Conservation (phyloP, 345 rosid genomes). For the Triadica sebifera region DNA sequence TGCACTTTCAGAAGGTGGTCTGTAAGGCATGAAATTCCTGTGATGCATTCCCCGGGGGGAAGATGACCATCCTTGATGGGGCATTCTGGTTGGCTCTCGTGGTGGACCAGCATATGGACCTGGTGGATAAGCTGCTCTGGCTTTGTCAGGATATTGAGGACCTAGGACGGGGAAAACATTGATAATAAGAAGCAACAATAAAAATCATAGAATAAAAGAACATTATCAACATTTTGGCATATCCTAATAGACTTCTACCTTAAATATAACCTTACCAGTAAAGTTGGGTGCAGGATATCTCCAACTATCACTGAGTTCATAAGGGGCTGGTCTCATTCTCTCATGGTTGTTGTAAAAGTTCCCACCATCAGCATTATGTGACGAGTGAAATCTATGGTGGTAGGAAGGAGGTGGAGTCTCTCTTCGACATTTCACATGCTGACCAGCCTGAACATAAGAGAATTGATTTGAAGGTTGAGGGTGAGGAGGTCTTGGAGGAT, state of each 20-base stretch:
- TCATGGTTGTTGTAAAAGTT: conserved; percentile 59
- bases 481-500: conserved; percentile 62
- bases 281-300: conserved; percentile 53
- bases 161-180: conserved; percentile 34
- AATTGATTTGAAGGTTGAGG: conserved; percentile 65
- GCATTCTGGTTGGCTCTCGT: conserved; percentile 51
- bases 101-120: conserved; percentile 54
- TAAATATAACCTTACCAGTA: conserved; percentile 46
- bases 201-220: not conserved
- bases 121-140: conserved; percentile 43
- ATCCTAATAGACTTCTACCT: not conserved
- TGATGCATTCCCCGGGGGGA: conserved; percentile 60
- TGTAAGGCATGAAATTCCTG: conserved; percentile 49
- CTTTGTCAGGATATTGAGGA: conserved; percentile 55
- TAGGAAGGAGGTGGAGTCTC: conserved; percentile 59
- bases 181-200: conserved; percentile 6
- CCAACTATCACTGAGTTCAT: conserved; percentile 62
- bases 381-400: conserved; percentile 47
- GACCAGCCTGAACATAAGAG: conserved; percentile 55
- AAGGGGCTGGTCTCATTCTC: conserved; percentile 63
- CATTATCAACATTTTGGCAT: not conserved
- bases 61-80: conserved; percentile 59
- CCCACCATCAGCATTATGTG: conserved; percentile 47
- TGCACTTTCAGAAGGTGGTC: conserved; percentile 60
- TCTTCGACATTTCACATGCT: conserved; percentile 49